Conservation (phyloP, 2,329 filamentous ascomycete genomes). For the Saccharata proteae region DNA sequence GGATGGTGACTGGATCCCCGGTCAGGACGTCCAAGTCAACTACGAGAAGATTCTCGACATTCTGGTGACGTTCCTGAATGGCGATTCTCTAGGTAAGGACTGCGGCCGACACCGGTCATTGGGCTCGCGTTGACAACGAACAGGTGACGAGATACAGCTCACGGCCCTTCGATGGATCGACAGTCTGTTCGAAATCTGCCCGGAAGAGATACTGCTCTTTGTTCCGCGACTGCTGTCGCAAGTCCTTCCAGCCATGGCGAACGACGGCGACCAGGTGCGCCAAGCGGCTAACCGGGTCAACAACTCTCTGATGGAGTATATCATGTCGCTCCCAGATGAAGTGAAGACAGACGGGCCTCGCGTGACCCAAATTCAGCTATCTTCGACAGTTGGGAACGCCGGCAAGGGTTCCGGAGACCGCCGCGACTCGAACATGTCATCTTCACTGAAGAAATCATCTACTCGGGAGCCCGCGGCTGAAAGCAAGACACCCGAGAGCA, state of each 20-base stretch:
- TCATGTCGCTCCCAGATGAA: slow-evolving; percentile 72
- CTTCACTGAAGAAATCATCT: slow-evolving; percentile 8
- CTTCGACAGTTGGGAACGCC: slow-evolving; percentile 17
- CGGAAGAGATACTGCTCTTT: slow-evolving; percentile 90
- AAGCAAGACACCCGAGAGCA: slow-evolving; percentile 16
- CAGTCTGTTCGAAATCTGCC: slow-evolving; percentile 91
- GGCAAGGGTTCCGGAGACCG: slow-evolving; percentile 31
- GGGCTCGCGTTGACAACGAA: slow-evolving; percentile 16
- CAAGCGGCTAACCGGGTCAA: slow-evolving; percentile 85
- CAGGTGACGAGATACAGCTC: slow-evolving; percentile 82
- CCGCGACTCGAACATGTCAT: slow-evolving; percentile 26
- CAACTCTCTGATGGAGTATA: slow-evolving; percentile 81
- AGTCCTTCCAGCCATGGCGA: slow-evolving; percentile 87
- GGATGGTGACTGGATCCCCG: slow-evolving; percentile 93
- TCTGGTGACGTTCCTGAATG: slow-evolving; percentile 74
- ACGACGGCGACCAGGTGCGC: slow-evolving; percentile 77
- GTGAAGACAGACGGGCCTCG: slow-evolving; percentile 28
- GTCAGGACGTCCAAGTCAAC: slow-evolving; percentile 92
- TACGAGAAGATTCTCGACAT: slow-evolving; percentile 87
- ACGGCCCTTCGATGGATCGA: slow-evolving; percentile 93
- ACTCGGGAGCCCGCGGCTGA: slow-evolving; percentile 19
- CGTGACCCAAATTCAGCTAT: slow-evolving; percentile 30
- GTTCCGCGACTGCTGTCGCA: slow-evolving; percentile 86
- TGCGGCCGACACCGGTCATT: slow-evolving; percentile 7
- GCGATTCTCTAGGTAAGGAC: slow-evolving; percentile 65